Percentiles rank a stretch among this genome's conserved stretches.
phyloP scores from a whole-genome alignment of 371 early-diverging fungal species.

The Capniomyces stellatus region DNA sequence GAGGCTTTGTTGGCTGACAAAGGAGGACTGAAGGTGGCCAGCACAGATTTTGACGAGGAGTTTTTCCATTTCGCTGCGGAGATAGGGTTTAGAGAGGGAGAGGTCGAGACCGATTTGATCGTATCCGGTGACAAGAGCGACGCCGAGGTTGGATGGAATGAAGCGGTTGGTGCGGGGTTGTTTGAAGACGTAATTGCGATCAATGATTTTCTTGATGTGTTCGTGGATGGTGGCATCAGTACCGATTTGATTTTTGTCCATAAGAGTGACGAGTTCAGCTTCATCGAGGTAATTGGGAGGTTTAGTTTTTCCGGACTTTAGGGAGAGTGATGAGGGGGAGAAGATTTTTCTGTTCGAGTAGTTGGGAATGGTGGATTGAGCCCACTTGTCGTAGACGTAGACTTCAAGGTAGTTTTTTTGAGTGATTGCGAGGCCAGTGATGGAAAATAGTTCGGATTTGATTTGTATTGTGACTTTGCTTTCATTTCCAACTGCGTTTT shows the following conservation, averaged over 20 bases:
- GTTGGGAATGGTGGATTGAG: constrained; percentile 44
- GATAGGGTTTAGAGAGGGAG: constrained; percentile 66
- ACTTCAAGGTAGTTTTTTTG: constrained; percentile 91
- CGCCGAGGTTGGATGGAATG: constrained; percentile 85
- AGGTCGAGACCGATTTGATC: constrained; percentile 66
- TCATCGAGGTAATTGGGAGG: constrained; percentile 79
- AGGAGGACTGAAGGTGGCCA: constrained; percentile 32
- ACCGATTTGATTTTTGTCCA: constrained; percentile 98
- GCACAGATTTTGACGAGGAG: constrained; percentile 48
- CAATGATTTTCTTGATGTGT: constrained; percentile 92
- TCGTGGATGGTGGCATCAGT: constrained; percentile 99
- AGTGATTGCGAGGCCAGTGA: constrained; percentile 48
- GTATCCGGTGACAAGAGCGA: constrained; percentile 84
- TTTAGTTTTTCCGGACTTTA: constrained; percentile 54
- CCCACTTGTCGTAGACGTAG: constrained; percentile 91
- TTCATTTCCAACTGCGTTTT: constrained; percentile 85
- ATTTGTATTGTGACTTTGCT: constrained; percentile 33
- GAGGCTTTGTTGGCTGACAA: constrained; percentile 38
- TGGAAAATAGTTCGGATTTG: constrained; percentile 11
- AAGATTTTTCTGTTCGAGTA: constrained; percentile 20
- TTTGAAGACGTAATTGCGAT: constrained; percentile 77
- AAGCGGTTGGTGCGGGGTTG: constrained; percentile 26
- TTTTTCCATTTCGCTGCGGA: constrained; percentile 61
- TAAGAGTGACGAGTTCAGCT: constrained; percentile 81
- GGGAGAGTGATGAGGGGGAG: constrained; percentile 38